Percentiles rank a stretch among this genome's conserved stretches.
Evolutionary conservation across 2,329 filamentous ascomycete species (phyloP).

Genomic region (Beauveria varroae): DNA sequence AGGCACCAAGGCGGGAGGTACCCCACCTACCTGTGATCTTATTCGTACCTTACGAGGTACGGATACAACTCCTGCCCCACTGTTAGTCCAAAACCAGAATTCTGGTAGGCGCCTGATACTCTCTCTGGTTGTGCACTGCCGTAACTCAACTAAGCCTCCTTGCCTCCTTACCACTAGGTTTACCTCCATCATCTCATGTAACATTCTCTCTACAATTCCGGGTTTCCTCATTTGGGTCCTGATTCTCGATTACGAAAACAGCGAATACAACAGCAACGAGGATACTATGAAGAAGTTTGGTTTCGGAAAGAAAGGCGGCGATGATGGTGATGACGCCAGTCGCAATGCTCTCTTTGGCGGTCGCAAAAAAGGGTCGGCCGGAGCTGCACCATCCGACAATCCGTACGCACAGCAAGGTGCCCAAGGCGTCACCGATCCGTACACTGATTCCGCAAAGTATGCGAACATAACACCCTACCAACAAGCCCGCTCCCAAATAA

Average conservation of each 20-base stretch:
- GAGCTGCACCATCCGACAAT: slow-evolving; percentile 40
- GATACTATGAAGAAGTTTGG: slow-evolving; percentile 51
- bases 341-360: slow-evolving; percentile 45
- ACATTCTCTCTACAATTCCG: neutral
- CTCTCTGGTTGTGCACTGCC: neutral
- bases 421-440: slow-evolving; percentile 38
- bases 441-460: slow-evolving; percentile 40
- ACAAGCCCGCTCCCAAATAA: slow-evolving; percentile 31
- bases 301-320: slow-evolving; percentile 45
- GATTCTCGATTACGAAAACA: neutral
- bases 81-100: neutral
- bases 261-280: neutral
- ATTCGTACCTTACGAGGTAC: too few relatives aligned
- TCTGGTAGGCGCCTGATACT: slow-evolving; percentile 1
- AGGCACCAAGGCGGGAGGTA: too few relatives aligned
- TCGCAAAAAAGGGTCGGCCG: slow-evolving; percentile 41
- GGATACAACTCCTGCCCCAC: neutral
- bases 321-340: slow-evolving; percentile 40
- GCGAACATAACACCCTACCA: slow-evolving; percentile 39
- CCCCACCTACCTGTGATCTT: too few relatives aligned
- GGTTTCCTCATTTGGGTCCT: neutral
- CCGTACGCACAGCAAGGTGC: slow-evolving; percentile 49
- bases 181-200: neutral
- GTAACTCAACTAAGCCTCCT: slow-evolving; percentile 1
- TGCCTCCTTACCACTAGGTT: slow-evolving; percentile 6